Conservation (phyloP, 768 basidiomycete species). For the Rhizopogon sp. region DNA sequence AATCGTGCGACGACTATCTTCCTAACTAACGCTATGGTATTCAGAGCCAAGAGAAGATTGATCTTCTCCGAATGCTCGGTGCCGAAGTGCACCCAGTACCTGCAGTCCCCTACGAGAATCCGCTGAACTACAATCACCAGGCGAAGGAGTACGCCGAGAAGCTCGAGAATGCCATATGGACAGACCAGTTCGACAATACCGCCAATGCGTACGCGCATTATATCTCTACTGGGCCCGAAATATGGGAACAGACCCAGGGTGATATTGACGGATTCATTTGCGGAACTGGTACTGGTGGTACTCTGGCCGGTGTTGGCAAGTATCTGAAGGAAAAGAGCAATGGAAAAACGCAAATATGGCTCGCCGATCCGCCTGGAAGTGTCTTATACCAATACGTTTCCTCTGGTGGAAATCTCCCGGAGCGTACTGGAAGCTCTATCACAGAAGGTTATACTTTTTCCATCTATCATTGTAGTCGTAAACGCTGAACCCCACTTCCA, state of each 20-base stretch:
- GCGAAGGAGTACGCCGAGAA: constrained; percentile 81
- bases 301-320: constrained; percentile 83
- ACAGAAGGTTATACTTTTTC: constrained; percentile 64
- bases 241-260: constrained; percentile 85
- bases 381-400: constrained; percentile 80
- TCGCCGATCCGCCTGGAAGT: constrained; percentile 96
- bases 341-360: constrained; percentile 82
- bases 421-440: constrained; percentile 82
- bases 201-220: constrained; percentile 91
- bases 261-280: constrained; percentile 89
- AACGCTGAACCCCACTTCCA: neutral
- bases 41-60: constrained; percentile 97
- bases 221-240: constrained; percentile 89
- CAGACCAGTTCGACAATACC: constrained; percentile 95
- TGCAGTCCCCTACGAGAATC: constrained; percentile 94
- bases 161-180: constrained; percentile 86
- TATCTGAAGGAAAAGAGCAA: constrained; percentile 78
- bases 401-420: constrained; percentile 72
- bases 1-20: neutral
- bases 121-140: constrained; percentile 96
- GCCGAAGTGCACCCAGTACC: constrained; percentile 96
- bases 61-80: constrained; percentile 94
- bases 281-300: constrained; percentile 94
- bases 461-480: neutral
- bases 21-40: neutral